Conservation (phyloP, 257 asterid genomes). For the Fraxinus anomala region DNA sequence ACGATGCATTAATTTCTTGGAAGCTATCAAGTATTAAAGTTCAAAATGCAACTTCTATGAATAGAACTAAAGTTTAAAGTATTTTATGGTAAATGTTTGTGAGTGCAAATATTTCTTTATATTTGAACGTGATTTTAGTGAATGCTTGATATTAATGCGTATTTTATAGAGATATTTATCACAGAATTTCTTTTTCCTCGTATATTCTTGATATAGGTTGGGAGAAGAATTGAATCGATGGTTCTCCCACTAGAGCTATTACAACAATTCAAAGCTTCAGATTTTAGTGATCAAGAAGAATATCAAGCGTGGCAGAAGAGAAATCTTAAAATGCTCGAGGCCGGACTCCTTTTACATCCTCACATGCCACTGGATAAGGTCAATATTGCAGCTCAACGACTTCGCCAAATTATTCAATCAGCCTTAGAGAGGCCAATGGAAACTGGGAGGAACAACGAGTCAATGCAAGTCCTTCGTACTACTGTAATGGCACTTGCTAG, state of each 20-base stretch:
- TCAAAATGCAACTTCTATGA: no score
- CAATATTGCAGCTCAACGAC: constrained; percentile 70
- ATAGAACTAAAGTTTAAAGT: no score
- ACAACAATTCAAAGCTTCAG: constrained; percentile 95
- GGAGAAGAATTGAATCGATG: constrained; percentile 71
- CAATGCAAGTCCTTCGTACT: constrained; percentile 94
- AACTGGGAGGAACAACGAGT: constrained; percentile 93
- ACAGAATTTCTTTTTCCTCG: neutral
- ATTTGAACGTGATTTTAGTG: no score
- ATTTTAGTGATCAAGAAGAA: constrained; percentile 81
- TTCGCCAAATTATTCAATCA: constrained; percentile 71
- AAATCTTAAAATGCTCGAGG: constrained; percentile 85
- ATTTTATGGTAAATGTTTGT: no score
- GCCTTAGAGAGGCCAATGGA: constrained; percentile 91
- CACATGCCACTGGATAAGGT: constrained; percentile 72
- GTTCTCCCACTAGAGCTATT: constrained; percentile 94
- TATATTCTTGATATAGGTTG: constrained; percentile 53
- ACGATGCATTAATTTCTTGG: no score
- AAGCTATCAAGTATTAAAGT: no score
- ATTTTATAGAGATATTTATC: constrained; percentile 1
- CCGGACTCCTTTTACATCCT: constrained; percentile 95
- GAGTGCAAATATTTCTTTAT: no score
- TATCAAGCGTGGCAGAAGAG: constrained; percentile 90
- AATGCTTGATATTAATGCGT: neutral
- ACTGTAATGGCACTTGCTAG: constrained; percentile 78